Percentiles rank a stretch among this genome's conserved stretches.
Evolutionary conservation across 1,139 yeast genomes (phyloP).

Genomic region (Hyphopichia pseudoburtonii): DNA sequence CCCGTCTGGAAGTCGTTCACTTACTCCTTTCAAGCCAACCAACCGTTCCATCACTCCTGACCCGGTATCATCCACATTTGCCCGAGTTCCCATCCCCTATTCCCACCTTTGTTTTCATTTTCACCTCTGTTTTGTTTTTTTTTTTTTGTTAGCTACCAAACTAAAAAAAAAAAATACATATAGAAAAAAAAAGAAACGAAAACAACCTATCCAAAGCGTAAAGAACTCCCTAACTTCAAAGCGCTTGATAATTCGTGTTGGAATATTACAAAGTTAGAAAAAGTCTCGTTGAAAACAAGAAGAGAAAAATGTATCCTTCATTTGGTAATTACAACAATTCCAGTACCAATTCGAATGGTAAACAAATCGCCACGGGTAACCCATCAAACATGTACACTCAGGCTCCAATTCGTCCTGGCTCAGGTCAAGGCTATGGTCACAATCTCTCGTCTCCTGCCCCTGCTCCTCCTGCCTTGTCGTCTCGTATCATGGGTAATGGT

Average conservation of each 20-base stretch:
- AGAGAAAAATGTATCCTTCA: constrained; percentile 17
- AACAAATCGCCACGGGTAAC: constrained; percentile 1
- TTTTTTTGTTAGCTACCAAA: not conserved
- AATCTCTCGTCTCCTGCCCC: constrained; percentile 1
- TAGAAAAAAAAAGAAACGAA: not conserved
- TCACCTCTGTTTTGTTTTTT: no score
- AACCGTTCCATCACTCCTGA: no score
- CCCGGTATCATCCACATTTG: no score
- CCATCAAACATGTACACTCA: constrained; percentile 4
- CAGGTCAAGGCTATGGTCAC: constrained; percentile 2
- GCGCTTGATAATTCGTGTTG: no score
- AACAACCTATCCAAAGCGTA: not conserved
- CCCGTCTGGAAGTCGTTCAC: no score
- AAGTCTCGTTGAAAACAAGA: no score
- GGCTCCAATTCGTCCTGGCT: constrained; percentile 4
- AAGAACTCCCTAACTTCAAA: not conserved
- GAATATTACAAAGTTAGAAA: no score
- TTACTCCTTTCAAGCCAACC: no score
- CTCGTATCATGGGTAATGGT: constrained; percentile 6
- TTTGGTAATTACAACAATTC: constrained; percentile 11
- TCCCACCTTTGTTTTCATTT: no score
- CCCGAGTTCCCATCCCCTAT: no score
- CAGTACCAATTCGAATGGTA: constrained; percentile 1
- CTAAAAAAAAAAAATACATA: constrained; percentile 3
- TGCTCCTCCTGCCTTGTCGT: constrained; percentile 5